Percentiles rank a stretch among this genome's conserved stretches.
These are phyloP conservation scores for Ensete ventricosum DNA, from an alignment of 176 grass and related monocot species.

Conservation along the genomic window DNA sequence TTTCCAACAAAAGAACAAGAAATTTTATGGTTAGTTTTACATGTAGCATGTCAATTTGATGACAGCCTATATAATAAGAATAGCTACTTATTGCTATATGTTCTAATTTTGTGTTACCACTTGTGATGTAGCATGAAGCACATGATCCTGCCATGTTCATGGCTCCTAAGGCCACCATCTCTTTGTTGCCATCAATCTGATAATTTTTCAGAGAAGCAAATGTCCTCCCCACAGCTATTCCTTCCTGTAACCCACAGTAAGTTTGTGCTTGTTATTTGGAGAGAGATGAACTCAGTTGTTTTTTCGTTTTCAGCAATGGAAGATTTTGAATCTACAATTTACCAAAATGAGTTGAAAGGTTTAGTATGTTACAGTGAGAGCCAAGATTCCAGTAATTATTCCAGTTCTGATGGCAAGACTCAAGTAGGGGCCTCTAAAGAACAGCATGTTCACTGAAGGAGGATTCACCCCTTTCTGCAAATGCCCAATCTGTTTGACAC, in stretches of 20 bases:
- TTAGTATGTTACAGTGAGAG: slow-evolving; percentile 55
- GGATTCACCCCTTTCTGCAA: slow-evolving; percentile 79
- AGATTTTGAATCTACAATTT: too few relatives aligned
- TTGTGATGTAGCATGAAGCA: slow-evolving; percentile 93
- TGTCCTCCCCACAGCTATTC: slow-evolving; percentile 83
- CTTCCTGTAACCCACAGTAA: slow-evolving; percentile 47
- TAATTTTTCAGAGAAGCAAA: slow-evolving; percentile 99
- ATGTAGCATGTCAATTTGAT: background rate
- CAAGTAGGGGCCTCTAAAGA: slow-evolving; percentile 68
- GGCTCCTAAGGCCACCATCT: slow-evolving; percentile 94
- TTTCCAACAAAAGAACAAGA: background rate
- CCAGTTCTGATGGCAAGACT: slow-evolving; percentile 85
- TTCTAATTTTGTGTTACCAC: slow-evolving; percentile 19
- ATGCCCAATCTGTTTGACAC: slow-evolving; percentile 55
- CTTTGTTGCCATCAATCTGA: slow-evolving; percentile 98
- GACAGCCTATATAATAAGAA: background rate
- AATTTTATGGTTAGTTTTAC: background rate
- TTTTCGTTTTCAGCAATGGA: background rate
- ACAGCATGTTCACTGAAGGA: slow-evolving; percentile 81
- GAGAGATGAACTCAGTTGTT: too few relatives aligned
- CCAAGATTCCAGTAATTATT: slow-evolving; percentile 79
- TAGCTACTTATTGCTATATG: background rate
- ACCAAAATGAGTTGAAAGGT: background rate
- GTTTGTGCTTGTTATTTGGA: background rate
- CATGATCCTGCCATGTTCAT: slow-evolving; percentile 99